Percentiles rank a stretch among this genome's conserved stretches.
These are phyloP conservation scores for Spiraea crenata DNA, from an alignment of 331 rosid genomes.

Conservation along the genomic window DNA sequence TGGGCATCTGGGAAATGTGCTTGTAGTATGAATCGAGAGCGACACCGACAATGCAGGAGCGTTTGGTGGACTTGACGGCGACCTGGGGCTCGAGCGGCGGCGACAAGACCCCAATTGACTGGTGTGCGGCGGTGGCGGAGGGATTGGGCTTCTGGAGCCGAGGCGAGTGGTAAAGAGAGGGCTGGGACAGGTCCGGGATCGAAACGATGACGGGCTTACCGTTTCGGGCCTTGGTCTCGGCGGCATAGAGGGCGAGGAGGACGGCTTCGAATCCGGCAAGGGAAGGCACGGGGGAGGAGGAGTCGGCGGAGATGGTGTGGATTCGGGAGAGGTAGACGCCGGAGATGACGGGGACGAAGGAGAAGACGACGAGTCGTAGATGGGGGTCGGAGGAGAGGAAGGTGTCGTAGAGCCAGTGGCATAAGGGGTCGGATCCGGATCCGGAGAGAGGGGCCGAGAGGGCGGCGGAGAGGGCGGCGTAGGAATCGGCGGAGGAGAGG, in stretches of 20 bases:
- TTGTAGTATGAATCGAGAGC: constrained; percentile 73
- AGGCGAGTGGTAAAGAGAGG: constrained; percentile 81
- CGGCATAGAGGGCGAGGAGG: constrained; percentile 76
- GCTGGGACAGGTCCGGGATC: constrained; percentile 80
- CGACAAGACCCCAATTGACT: constrained; percentile 59
- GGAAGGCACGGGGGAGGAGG: constrained; percentile 45
- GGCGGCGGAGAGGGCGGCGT: constrained; percentile 48
- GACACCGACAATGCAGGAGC: constrained; percentile 78
- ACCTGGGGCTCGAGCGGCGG: constrained; percentile 74
- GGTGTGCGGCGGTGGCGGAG: neutral
- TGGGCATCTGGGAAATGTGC: constrained; percentile 96
- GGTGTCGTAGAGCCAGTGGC: constrained; percentile 97
- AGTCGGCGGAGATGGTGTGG: constrained; percentile 51
- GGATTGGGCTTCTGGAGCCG: constrained; percentile 28
- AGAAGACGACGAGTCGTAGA: constrained; percentile 79
- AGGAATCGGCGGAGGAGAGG: constrained; percentile 66
- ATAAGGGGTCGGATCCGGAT: constrained; percentile 81
- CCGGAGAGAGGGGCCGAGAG: constrained; percentile 58
- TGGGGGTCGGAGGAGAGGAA: constrained; percentile 82
- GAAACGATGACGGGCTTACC: constrained; percentile 78
- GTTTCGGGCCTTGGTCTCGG: constrained; percentile 70
- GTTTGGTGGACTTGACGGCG: constrained; percentile 86
- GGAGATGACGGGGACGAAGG: constrained; percentile 79
- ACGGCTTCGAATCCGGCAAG: constrained; percentile 95
- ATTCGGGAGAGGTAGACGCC: constrained; percentile 77